Percentiles rank a stretch among this genome's conserved stretches.
Evolutionary conservation across 345 rosid species (phyloP).

Genomic region (Aethionema arabicum): DNA sequence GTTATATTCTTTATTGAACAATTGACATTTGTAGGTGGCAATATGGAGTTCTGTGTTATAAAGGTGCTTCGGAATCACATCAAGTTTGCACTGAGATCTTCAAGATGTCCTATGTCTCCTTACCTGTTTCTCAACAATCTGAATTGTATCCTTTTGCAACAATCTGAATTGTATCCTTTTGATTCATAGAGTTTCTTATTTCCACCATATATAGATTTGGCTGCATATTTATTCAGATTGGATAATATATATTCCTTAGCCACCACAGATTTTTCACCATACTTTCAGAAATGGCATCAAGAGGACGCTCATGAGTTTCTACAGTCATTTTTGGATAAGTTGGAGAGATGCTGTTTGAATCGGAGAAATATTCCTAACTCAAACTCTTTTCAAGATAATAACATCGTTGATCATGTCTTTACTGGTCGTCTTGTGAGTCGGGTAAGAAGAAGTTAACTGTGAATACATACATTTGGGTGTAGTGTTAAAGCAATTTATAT

Average conservation of each 20-base stretch:
- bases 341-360: slow-evolving; percentile 60
- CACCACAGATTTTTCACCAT: slow-evolving; percentile 52
- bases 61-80: slow-evolving; percentile 55
- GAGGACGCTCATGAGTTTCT: slow-evolving; percentile 93
- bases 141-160: slow-evolving; percentile 54
- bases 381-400: slow-evolving; percentile 35
- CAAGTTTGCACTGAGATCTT: slow-evolving; percentile 45
- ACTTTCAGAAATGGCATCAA: slow-evolving; percentile 59
- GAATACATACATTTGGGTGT: neutral
- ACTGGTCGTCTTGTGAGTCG: slow-evolving; percentile 72
- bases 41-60: slow-evolving; percentile 56
- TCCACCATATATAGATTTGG: neutral
- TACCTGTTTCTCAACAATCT: slow-evolving; percentile 49
- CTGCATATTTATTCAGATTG: neutral
- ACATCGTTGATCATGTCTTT: slow-evolving; percentile 59
- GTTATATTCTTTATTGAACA: neutral
- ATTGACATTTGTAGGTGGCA: slow-evolving; percentile 47
- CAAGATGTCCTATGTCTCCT: slow-evolving; percentile 53
- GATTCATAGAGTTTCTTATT: neutral
- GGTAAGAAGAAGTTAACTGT: slow-evolving; percentile 39
- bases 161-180: slow-evolving; percentile 54
- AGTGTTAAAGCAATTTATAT: neutral
- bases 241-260: slow-evolving; percentile 43
- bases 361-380: slow-evolving; percentile 24
- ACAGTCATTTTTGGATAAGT: slow-evolving; percentile 66